phyloP scores from a whole-genome alignment of 257 asterid species.

The Nicotiana attenuata region DNA sequence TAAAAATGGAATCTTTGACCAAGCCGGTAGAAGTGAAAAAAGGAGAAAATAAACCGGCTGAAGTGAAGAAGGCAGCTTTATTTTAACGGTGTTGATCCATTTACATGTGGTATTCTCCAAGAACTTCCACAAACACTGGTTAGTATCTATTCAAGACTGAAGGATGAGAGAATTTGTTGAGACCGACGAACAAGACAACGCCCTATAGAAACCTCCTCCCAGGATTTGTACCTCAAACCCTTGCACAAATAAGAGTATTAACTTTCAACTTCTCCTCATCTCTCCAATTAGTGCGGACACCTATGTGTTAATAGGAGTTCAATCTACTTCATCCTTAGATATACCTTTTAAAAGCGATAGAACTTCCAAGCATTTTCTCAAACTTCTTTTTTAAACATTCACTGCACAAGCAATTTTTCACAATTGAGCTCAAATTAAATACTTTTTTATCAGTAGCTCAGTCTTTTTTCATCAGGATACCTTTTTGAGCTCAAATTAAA shows the following conservation, averaged over 20 bases:
- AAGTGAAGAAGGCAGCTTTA: neutral
- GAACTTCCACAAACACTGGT: neutral
- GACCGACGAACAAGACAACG: neutral
- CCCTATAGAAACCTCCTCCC: neutral
- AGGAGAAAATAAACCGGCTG: neutral
- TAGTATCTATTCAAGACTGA: neutral
- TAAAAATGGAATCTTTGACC: neutral
- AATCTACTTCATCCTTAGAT: neutral
- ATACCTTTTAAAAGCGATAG: too few species aligned
- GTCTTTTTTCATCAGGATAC: neutral
- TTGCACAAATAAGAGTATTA: neutral
- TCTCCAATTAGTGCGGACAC: neutral
- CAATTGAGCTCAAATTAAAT: neutral
- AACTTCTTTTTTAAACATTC: neutral
- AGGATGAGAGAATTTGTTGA: neutral
- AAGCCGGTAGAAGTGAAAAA: neutral
- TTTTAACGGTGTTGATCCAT: neutral
- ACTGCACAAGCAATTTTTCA: neutral
- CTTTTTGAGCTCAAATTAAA: too few species aligned
- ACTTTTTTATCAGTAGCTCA: too few species aligned
- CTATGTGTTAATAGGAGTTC: neutral
- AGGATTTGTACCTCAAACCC: slow-evolving; percentile 1
- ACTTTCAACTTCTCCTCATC: neutral
- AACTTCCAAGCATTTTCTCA: neutral
- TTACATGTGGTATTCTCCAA: neutral